phyloP scores from a whole-genome alignment of 2,329 filamentous ascomycete species.

The Scytalidium sp. region DNA sequence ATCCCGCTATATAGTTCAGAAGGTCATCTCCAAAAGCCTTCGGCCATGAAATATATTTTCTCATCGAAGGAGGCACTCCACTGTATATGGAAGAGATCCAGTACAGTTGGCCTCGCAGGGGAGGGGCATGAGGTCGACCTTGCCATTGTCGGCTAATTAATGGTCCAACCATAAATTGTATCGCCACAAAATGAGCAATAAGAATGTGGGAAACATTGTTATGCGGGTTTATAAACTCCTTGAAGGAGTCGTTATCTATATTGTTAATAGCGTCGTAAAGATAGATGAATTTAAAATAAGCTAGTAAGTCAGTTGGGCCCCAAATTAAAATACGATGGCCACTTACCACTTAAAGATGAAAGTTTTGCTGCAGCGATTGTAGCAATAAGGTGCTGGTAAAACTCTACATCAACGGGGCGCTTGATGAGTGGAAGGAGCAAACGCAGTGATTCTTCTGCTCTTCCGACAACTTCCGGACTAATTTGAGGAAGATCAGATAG shows the following conservation, averaged over 20 bases:
- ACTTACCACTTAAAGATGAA: slow-evolving; percentile 21
- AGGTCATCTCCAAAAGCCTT: slow-evolving; percentile 11
- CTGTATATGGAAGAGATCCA: slow-evolving; percentile 10
- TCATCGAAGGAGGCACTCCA: slow-evolving; percentile 2
- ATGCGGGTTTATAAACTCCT: slow-evolving; percentile 37
- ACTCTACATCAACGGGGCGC: slow-evolving; percentile 41
- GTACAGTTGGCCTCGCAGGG: slow-evolving; percentile 6
- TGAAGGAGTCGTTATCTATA: slow-evolving; percentile 37
- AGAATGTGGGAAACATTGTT: slow-evolving; percentile 40
- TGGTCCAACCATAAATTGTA: slow-evolving; percentile 41
- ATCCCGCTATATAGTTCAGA: slow-evolving; percentile 5
- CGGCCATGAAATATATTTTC: slow-evolving; percentile 15
- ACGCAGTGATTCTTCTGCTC: slow-evolving; percentile 41
- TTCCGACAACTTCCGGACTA: slow-evolving; percentile 40
- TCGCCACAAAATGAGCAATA: slow-evolving; percentile 42
- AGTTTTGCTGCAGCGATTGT: slow-evolving; percentile 34
- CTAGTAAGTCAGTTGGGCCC: slow-evolving; percentile 7
- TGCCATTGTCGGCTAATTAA: slow-evolving; percentile 30
- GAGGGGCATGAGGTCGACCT: slow-evolving; percentile 6
- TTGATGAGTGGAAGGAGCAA: slow-evolving; percentile 40
- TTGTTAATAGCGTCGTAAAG: slow-evolving; percentile 37
- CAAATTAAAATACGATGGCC: slow-evolving; percentile 1
- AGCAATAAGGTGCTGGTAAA: slow-evolving; percentile 40
- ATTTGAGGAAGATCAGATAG: slow-evolving; percentile 46
- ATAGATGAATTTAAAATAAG: slow-evolving; percentile 38